Evolutionary conservation across 257 asterid species (phyloP).

Genomic region (Oldenlandia corymbosa): DNA sequence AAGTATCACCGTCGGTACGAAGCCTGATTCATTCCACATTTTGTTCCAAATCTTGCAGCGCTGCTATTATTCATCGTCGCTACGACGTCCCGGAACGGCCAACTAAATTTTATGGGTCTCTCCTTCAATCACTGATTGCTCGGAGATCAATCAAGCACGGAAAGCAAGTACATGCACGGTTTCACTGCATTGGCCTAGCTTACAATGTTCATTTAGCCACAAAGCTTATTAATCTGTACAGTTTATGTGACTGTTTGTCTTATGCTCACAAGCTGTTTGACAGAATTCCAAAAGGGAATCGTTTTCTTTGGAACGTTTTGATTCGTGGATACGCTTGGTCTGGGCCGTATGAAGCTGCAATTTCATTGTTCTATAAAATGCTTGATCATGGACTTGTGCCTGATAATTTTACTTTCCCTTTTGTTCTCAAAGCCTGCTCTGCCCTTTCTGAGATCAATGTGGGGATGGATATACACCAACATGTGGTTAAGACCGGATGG

Average conservation of each 20-base stretch:
- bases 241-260: slow-evolving; percentile 28
- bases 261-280: slow-evolving; percentile 54
- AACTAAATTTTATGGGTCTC: slow-evolving; percentile 26
- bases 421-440: slow-evolving; percentile 57
- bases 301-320: slow-evolving; percentile 60
- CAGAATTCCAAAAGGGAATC: slow-evolving; percentile 43
- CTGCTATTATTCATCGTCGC: slow-evolving; percentile 2
- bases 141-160: slow-evolving; percentile 43
- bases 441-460: slow-evolving; percentile 32
- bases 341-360: slow-evolving; percentile 44
- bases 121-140: slow-evolving; percentile 42
- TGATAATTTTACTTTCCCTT: slow-evolving; percentile 53
- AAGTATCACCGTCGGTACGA: background rate
- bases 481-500: slow-evolving; percentile 34
- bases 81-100: background rate
- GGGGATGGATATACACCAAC: slow-evolving; percentile 46
- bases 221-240: slow-evolving; percentile 45
- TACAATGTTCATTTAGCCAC: slow-evolving; percentile 37
- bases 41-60: background rate
- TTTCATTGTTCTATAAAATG: slow-evolving; percentile 38
- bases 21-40: background rate
- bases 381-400: slow-evolving; percentile 43
- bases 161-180: slow-evolving; percentile 49
- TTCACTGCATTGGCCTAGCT: slow-evolving; percentile 33
- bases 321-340: slow-evolving; percentile 66